Conservation (phyloP, 2,329 filamentous ascomycete species). For the Drechslerella coelobrocha region DNA sequence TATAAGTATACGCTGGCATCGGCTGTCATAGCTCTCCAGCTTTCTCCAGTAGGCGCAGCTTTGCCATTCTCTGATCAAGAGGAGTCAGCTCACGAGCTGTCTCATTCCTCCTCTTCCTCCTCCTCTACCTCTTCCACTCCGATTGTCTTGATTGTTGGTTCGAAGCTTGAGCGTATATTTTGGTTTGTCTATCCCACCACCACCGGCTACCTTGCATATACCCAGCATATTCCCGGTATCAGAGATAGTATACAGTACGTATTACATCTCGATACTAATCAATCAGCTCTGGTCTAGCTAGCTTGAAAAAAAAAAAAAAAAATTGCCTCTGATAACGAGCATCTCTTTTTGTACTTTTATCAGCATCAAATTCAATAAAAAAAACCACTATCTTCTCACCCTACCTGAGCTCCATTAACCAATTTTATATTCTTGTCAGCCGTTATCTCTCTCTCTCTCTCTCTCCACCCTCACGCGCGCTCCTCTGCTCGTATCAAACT, state of each 20-base stretch:
- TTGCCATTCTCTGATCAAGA: not conserved
- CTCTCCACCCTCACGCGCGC: constrained; percentile 11
- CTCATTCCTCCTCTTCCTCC: not conserved
- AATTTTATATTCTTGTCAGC: constrained; percentile 23
- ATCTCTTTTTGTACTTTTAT: constrained; percentile 42
- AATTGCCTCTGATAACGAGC: constrained; percentile 18
- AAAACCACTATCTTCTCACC: constrained; percentile 1
- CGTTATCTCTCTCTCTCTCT: constrained; percentile 19
- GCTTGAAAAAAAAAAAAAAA: not conserved
- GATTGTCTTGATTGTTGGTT: no score
- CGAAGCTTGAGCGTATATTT: no score
- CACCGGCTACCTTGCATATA: constrained; percentile 23
- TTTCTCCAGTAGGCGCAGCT: constrained; percentile 11
- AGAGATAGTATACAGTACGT: not conserved
- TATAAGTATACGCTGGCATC: constrained; percentile 10
- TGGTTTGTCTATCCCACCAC: constrained; percentile 14
- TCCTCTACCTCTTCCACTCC: not conserved
- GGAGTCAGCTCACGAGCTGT: not conserved
- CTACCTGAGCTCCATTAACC: not conserved
- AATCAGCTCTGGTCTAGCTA: constrained; percentile 15
- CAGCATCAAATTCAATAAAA: constrained; percentile 31
- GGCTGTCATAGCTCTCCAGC: constrained; percentile 16
- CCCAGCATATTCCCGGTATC: constrained; percentile 29
- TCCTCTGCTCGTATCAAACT: constrained; percentile 32
- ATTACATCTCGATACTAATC: constrained; percentile 16